Evolutionary conservation across 2,329 filamentous ascomycete species (phyloP).

Genomic region (Cryphonectria parasitica): DNA sequence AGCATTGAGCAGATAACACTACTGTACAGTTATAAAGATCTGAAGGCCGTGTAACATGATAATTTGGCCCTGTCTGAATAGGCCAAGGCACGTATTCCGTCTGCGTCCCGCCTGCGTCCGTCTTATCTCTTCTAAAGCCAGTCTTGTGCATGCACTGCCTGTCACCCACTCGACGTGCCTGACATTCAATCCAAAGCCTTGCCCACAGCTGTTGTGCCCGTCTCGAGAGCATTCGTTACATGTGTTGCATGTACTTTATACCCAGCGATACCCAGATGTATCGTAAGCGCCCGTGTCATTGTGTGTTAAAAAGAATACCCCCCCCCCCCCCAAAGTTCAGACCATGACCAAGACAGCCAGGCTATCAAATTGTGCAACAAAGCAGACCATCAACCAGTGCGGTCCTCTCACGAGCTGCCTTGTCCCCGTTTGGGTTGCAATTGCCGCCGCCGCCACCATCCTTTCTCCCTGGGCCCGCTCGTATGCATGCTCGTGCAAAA

Average conservation of each 20-base stretch:
- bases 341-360: too few species aligned
- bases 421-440: too few species aligned
- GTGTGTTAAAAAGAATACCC: neutral
- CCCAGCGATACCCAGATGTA: neutral
- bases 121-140: neutral
- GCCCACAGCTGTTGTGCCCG: neutral
- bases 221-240: neutral
- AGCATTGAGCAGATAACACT: neutral
- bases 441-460: too few species aligned
- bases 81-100: neutral
- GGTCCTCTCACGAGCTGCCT: neutral
- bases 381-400: neutral
- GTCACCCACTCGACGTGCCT: neutral
- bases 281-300: neutral
- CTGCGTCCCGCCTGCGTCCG: neutral
- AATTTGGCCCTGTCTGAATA: neutral
- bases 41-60: neutral
- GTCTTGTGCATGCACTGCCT: neutral
- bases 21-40: too few species aligned
- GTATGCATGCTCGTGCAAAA: neutral
- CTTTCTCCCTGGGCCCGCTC: neutral
- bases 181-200: neutral
- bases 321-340: too few species aligned
- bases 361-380: too few species aligned
- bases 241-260: too few species aligned